Evolutionary conservation across 257 asterid species (phyloP), one percentile per base, ranked within the genome.

Genomic region (Solanum verrucosum): DNA sequence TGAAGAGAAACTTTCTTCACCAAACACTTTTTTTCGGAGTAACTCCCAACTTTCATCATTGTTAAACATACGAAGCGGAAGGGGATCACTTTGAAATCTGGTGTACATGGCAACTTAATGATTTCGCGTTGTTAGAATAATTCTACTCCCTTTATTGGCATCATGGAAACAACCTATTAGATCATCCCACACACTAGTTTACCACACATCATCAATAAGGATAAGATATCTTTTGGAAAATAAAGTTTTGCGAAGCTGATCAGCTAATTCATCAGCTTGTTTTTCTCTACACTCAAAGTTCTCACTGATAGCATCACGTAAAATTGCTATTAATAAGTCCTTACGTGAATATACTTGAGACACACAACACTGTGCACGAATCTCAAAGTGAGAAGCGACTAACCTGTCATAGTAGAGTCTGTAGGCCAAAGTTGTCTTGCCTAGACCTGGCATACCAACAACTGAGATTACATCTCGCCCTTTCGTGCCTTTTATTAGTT

Each of bases 201-300:
- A 27, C 90, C 88, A 84, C 25, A 73, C 23, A 40, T 88, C 90
- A 84, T 88, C 85, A 25, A 88, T 2, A 7, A 88, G 79, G 46
- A 88, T 73, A 0, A 88, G 85, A 16, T 71, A 88, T 68, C 34
- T 88, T 31, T 18, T 35, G 4, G 46, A 27, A 7, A 37, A 37
- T 4, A 88, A 63, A 49, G 46, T 15, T 34, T 34, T 84, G 6
- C 42, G 44, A 5, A 88, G 70, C 38, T 2, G 35, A 2, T 35
- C 67, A 67, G 63, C 72, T 27, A 40, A 77, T 7, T 68, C 72
- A 77, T 77, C 60, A 6, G 20, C 84, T 0, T 2, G 35, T 1
- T 10, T 38, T 38, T 75, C 35, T 71, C 40, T 33, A 29, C 2
- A 35, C 18, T 29, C 40, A 70, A 35, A 7, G 34, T 70, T 21